These are phyloP conservation scores for Neurospora pannonica DNA, from an alignment of 495 filamentous ascomycete genomes.

Conservation along the genomic window DNA sequence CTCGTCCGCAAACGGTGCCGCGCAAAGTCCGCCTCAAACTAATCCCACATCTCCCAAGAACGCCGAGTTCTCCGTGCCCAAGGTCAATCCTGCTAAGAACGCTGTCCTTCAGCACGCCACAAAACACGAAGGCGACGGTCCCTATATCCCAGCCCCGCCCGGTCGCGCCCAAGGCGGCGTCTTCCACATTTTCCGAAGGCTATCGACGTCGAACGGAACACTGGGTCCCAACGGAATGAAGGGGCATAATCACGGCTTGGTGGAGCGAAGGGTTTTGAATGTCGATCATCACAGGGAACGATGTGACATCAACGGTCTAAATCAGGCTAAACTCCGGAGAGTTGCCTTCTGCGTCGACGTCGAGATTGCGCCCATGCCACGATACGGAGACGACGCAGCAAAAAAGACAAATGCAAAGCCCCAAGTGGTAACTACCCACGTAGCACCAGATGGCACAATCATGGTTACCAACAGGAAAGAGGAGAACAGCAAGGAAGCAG, in stretches of 20 bases:
- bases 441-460: slow-evolving; percentile 31
- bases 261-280: slow-evolving; percentile 75
- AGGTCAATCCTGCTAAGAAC: slow-evolving; percentile 40
- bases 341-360: slow-evolving; percentile 97
- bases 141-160: slow-evolving; percentile 60
- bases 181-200: slow-evolving; percentile 67
- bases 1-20: slow-evolving; percentile 48
- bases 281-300: slow-evolving; percentile 70
- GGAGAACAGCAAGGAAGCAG: slow-evolving; percentile 20
- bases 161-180: slow-evolving; percentile 60
- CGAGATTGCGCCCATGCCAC: slow-evolving; percentile 68
- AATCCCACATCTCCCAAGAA: slow-evolving; percentile 36
- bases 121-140: slow-evolving; percentile 42
- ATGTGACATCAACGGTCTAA: slow-evolving; percentile 68
- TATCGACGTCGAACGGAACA: slow-evolving; percentile 59
- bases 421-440: slow-evolving; percentile 46
- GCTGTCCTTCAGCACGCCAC: slow-evolving; percentile 42
- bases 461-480: slow-evolving; percentile 34
- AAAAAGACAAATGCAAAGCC: slow-evolving; percentile 32
- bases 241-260: slow-evolving; percentile 46
- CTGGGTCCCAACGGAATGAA: slow-evolving; percentile 23
- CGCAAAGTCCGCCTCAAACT: slow-evolving; percentile 34
- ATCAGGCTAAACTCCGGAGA: slow-evolving; percentile 68
- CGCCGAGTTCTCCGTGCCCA: slow-evolving; percentile 49
- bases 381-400: slow-evolving; percentile 36